Conservation (phyloP, 352 stramenopile genomes). For the Globisporangium nodosum region DNA sequence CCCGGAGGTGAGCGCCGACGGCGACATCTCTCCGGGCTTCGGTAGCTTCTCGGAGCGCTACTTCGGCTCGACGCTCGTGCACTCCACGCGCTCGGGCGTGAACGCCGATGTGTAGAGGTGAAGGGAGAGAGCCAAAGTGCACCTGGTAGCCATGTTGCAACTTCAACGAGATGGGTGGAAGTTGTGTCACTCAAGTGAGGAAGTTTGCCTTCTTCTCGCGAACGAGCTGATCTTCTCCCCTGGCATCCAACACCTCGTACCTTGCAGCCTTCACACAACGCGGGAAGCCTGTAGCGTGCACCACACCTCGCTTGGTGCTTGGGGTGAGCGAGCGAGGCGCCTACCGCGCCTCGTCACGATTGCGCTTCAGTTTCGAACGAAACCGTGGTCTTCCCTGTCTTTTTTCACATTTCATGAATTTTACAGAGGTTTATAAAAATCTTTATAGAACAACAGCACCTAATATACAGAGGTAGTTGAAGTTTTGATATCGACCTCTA, state of each 20-base stretch:
- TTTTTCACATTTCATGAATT: background rate
- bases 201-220: no score
- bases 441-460: background rate
- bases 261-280: no score
- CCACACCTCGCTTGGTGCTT: background rate
- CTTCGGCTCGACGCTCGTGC: constrained; percentile 22
- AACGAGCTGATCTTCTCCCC: no score
- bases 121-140: no score
- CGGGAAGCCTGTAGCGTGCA: no score
- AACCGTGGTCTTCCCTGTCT: constrained; percentile 15
- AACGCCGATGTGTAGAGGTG: constrained; percentile 2
- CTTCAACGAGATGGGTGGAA: no score
- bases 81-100: constrained; percentile 4
- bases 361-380: constrained; percentile 1
- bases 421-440: background rate
- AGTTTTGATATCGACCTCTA: background rate
- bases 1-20: constrained; percentile 16
- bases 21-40: constrained; percentile 20
- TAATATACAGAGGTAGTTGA: background rate
- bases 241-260: no score
- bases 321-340: background rate
- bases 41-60: constrained; percentile 38
- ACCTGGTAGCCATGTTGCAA: no score
- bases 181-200: no score
- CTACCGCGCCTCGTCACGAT: background rate